Evolutionary conservation across 345 rosid genomes (phyloP).

Genomic region (Hibiscus mutabilis): DNA sequence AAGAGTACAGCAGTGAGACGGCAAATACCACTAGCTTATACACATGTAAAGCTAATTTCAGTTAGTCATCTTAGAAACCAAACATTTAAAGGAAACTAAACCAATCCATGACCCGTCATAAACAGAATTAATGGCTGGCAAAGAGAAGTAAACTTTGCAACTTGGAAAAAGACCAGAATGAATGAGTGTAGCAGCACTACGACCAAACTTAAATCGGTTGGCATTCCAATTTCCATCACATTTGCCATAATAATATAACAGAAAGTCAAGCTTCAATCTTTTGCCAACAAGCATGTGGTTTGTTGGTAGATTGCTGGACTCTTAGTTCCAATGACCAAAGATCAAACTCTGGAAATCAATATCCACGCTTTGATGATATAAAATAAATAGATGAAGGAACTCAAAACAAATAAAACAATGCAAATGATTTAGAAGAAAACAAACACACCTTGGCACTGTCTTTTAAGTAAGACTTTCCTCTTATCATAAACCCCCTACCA

Average conservation of each 20-base stretch:
- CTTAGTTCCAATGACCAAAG: not conserved
- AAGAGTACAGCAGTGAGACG: not conserved
- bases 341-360: not conserved
- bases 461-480: slow-evolving; percentile 88
- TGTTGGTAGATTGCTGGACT: not conserved
- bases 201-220: not conserved
- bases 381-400: not conserved
- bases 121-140: not conserved
- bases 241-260: not conserved
- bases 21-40: not conserved
- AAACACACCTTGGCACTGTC: slow-evolving; percentile 70
- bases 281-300: not conserved
- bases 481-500: slow-evolving; percentile 83
- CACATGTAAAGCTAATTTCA: not conserved
- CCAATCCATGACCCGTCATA: not conserved
- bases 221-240: not conserved
- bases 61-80: not conserved
- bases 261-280: not conserved
- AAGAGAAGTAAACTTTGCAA: not conserved
- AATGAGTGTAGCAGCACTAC: not conserved
- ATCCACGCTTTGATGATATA: not conserved
- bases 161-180: not conserved
- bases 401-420: slow-evolving; percentile 1
- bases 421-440: slow-evolving; percentile 9
- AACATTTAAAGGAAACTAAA: not conserved